Conservation (phyloP, 2,329 filamentous ascomycete species). For the Trichoderma aggressivum region DNA sequence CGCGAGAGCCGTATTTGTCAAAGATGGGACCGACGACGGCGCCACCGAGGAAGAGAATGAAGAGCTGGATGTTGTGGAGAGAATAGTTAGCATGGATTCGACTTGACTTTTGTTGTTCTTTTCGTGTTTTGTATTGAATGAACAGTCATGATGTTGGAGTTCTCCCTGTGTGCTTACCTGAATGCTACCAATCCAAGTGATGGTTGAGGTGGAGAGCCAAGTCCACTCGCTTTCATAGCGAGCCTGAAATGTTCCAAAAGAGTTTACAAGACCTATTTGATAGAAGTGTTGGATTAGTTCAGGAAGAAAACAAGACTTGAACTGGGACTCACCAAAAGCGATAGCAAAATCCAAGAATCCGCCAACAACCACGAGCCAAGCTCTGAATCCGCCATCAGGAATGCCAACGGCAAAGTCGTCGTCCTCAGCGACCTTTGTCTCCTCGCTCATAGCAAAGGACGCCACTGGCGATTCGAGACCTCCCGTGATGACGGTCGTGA, state of each 20-base stretch:
- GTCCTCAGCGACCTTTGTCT: background rate
- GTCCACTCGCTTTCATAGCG: constrained; percentile 42
- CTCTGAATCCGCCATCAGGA: constrained; percentile 29
- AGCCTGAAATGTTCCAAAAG: constrained; percentile 55
- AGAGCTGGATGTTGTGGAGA: constrained; percentile 28
- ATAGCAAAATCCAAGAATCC: constrained; percentile 30
- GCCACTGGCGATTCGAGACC: background rate
- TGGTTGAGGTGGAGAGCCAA: constrained; percentile 30
- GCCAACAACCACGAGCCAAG: constrained; percentile 34
- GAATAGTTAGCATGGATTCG: background rate
- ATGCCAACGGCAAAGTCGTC: background rate
- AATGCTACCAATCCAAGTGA: constrained; percentile 42
- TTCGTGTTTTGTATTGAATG: background rate
- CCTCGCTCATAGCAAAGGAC: background rate
- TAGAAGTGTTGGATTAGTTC: background rate
- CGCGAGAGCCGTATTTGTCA: constrained; percentile 38
- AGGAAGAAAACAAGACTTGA: background rate
- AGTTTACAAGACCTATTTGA: constrained; percentile 29
- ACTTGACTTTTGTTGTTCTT: background rate
- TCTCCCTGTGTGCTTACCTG: constrained; percentile 23
- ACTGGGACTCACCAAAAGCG: constrained; percentile 27
- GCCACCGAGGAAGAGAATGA: constrained; percentile 39
- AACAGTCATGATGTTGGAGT: background rate
- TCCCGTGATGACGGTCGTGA: background rate
- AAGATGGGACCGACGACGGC: constrained; percentile 38